These are phyloP conservation scores for Aspergillus terreus DNA, from an alignment of 2,329 filamentous ascomycete species.

Conservation along the genomic window DNA sequence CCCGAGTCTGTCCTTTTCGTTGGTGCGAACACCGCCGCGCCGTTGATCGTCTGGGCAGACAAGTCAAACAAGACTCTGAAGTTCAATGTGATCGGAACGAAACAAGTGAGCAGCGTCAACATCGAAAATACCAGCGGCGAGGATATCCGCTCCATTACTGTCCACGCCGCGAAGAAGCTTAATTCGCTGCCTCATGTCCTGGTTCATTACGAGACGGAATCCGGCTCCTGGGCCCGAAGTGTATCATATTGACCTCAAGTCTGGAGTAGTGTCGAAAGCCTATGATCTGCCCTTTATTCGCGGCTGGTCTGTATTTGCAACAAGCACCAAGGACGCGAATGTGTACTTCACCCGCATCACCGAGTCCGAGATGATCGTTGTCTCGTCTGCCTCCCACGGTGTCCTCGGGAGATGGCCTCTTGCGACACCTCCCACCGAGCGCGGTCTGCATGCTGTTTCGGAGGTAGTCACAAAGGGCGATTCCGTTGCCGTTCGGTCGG, in stretches of 20 bases:
- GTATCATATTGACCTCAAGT: constrained; percentile 75
- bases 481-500: constrained; percentile 73
- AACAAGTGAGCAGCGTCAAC: constrained; percentile 36
- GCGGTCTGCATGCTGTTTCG: constrained; percentile 66
- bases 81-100: constrained; percentile 43
- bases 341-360: constrained; percentile 87
- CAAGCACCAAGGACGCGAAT: constrained; percentile 71
- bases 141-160: constrained; percentile 52
- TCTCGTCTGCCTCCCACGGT: constrained; percentile 73
- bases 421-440: constrained; percentile 43
- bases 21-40: constrained; percentile 37
- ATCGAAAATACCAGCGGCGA: constrained; percentile 40
- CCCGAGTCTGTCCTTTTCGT: constrained; percentile 40
- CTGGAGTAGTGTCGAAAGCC: constrained; percentile 65
- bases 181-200: constrained; percentile 78
- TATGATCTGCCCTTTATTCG: constrained; percentile 72
- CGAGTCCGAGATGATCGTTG: constrained; percentile 66
- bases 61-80: constrained; percentile 42
- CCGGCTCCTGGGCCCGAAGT: constrained; percentile 78
- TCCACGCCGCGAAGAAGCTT: constrained; percentile 70
- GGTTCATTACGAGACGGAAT: constrained; percentile 70
- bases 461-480: constrained; percentile 74
- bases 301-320: constrained; percentile 72
- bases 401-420: constrained; percentile 71
- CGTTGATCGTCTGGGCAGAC: constrained; percentile 45